Evolutionary conservation across 306 rosid species (phyloP), one percentile per base, ranked within the genome.

Genomic region (Prinsepia uniflora): DNA sequence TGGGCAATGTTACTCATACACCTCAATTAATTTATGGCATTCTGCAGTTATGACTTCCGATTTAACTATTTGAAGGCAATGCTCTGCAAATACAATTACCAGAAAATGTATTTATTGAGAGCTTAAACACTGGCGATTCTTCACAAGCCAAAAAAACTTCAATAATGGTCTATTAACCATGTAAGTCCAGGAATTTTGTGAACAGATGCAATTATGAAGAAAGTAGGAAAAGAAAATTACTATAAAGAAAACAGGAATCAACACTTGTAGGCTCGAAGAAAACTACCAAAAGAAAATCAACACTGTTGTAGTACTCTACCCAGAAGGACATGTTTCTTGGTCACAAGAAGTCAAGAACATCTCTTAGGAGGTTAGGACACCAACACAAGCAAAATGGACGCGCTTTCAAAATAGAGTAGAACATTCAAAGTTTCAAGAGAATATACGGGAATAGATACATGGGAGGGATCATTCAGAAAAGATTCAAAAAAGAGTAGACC

Each of bases 1-100:
- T 90, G 97, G 5, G 96, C 97, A 42, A 94, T 93, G 85, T 90
- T 90, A 93, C 84, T 93, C 98, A 24, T 93, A 89, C 78, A 90
- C 97, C 88, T n/a, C n/a, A n/a, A n/a, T n/a, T n/a, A n/a, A n/a
- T n/a, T n/a, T n/a, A n/a, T n/a, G n/a, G n/a, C n/a, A n/a, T n/a
- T n/a, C n/a, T n/a, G n/a, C n/a, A n/a, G n/a, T n/a, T n/a, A n/a
- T n/a, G n/a, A n/a, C n/a, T n/a, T n/a, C n/a, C n/a, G n/a, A n/a
- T n/a, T n/a, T n/a, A n/a, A n/a, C n/a, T n/a, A n/a, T n/a, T n/a
- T n/a, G n/a, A n/a, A n/a, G n/a, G n/a, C n/a, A n/a, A n/a, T n/a
- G n/a, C 84, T 80, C 98, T 93, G 92, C 81, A 81, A 39, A 71
- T 65, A 68, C 69, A 78, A 24, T 61, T 54, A 61, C 56, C 55